Conservation (phyloP, 192 early-diverging fungal genomes). For the Pilobolus umbonatus region DNA sequence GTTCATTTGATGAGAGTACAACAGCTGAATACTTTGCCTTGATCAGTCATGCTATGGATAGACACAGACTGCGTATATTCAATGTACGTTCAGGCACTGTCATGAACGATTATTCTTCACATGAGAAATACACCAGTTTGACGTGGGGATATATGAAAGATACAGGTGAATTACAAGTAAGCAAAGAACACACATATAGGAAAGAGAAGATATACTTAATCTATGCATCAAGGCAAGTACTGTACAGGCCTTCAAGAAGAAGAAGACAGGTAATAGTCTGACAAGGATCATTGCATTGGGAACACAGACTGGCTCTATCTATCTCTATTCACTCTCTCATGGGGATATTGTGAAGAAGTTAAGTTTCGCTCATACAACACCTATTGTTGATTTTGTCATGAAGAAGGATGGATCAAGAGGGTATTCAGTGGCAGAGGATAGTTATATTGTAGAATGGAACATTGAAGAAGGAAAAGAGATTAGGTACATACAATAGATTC, state of each 20-base stretch:
- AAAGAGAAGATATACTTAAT: background rate
- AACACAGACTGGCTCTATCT: conserved; percentile 42
- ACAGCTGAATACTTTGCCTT: conserved; percentile 41
- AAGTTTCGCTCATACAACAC: conserved; percentile 35
- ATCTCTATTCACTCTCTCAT: conserved; percentile 46
- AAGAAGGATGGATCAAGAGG: conserved; percentile 39
- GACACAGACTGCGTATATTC: conserved; percentile 50
- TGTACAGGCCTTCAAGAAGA: conserved; percentile 26
- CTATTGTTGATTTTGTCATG: conserved; percentile 47
- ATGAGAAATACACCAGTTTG: conserved; percentile 46
- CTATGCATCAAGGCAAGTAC: background rate
- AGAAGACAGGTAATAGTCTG: background rate
- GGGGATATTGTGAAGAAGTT: conserved; percentile 41
- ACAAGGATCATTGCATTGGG: conserved; percentile 47
- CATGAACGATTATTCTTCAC: conserved; percentile 45
- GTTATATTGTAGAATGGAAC: conserved; percentile 49
- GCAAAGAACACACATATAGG: background rate
- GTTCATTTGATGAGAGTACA: conserved; percentile 14
- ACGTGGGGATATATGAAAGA: conserved; percentile 44
- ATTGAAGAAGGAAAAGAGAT: conserved; percentile 41
- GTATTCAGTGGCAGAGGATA: conserved; percentile 47
- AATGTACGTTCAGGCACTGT: conserved; percentile 45
- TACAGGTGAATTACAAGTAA: conserved; percentile 22
- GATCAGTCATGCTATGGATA: conserved; percentile 52
- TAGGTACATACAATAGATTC: conserved; percentile 11